A percentile compares a stretch with the other conserved stretches of the same genome.
phyloP scores from a whole-genome alignment of 306 rosid species.

The Malus domestica region ASM211411v1 NC_041802.1:23663001-23663500 shows the following conservation, averaged over 20 bases:
- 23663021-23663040: neutral
- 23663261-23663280: slow-evolving; percentile 19
- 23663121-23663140: slow-evolving; percentile 7
- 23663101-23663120: slow-evolving; percentile 21
- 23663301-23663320: slow-evolving; percentile 36
- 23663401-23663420: slow-evolving; percentile 29
- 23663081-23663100: slow-evolving; percentile 36
- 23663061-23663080: slow-evolving; percentile 3
- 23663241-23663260: slow-evolving; percentile 8
- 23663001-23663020: neutral
- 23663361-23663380: slow-evolving; percentile 37
- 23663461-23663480: slow-evolving; percentile 40
- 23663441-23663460: slow-evolving; percentile 39
- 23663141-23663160: neutral
- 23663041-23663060: neutral
- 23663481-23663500: slow-evolving; percentile 37
- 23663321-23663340: slow-evolving; percentile 33
- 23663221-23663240: neutral
- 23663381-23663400: slow-evolving; percentile 36
- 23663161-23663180: slow-evolving; percentile 4
- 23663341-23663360: slow-evolving; percentile 34
- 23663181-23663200: neutral
- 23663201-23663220: slow-evolving; percentile 1
- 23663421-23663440: slow-evolving; percentile 30
- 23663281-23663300: slow-evolving; percentile 30